Base-by-base conservation (phyloP, 2,329 filamentous ascomycete genomes). In the Talaromyces sp. region DNA sequence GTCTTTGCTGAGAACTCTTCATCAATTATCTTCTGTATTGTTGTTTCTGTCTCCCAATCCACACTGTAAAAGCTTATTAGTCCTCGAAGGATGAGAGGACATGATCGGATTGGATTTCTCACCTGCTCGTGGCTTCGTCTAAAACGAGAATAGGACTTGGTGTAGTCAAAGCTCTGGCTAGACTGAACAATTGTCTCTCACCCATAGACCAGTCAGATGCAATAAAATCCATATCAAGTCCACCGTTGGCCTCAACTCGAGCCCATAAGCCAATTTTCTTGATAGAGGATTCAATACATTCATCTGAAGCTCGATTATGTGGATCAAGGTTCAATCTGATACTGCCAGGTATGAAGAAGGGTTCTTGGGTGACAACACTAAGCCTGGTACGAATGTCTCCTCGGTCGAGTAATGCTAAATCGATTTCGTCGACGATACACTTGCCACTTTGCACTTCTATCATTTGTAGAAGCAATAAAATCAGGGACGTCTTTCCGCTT, bases 131-230 rank as follows among this genome's bases (percentile, higher is more conserved):
- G 27, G 73, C 72, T 69, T 82, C 80, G 64, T 82, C 80, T 33
- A 82, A 73, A 43, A 82, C 74, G 16, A 82, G 72, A 64, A 82
- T 75, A 33, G 75, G 78, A 50, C 77, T 76, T 3, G 73, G 71
- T 8, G 82, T 75, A 8, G 89, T 72, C 14, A 89, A 78, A 0
- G 86, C 87, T 0, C 87, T 75, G 0, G 85, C 87, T 1, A 90
- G 80, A 67, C 83, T 86, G 68, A 90, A 87, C 0, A 90, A 79
- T 70, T 90, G 88, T 52, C 82, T 82, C 72, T 90, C 87, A 0
- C 88, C 88, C 41, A 83, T 81, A 5, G 81, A 84, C 10, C 87
- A 77, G 60, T 80, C 76, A 10, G 83, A 79, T 1, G 80, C 75
- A 14, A 78, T 76, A 67, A 88, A 80, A 0, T 75, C 71, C 3